These are phyloP conservation scores for Fonsecaea pedrosoi DNA, from an alignment of 2,329 filamentous ascomycete species.

Conservation along the genomic window DNA sequence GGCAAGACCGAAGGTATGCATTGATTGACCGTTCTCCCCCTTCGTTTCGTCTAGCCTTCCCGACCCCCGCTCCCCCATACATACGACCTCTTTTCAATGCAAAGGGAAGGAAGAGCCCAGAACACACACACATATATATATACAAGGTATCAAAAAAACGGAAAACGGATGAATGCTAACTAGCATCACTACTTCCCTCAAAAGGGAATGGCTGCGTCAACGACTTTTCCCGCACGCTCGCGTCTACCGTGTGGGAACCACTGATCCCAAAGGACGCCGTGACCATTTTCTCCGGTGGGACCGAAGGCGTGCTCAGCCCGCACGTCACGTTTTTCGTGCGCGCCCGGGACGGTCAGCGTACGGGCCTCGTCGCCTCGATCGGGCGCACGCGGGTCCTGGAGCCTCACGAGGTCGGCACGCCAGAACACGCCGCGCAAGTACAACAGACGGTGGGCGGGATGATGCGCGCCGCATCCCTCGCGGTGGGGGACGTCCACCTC, in stretches of 20 bases:
- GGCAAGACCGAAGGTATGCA: slow-evolving; percentile 44
- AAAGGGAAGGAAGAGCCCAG: too few relatives aligned
- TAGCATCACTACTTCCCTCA: neutral
- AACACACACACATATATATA: too few relatives aligned
- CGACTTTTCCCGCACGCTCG: slow-evolving; percentile 46
- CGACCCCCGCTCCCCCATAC: too few relatives aligned
- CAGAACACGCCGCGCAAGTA: slow-evolving; percentile 41
- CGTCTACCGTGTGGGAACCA: slow-evolving; percentile 44
- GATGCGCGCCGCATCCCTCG: slow-evolving; percentile 35
- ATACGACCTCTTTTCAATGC: too few relatives aligned
- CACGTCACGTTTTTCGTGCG: slow-evolving; percentile 44
- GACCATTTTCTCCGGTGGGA: slow-evolving; percentile 46
- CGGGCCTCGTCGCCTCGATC: slow-evolving; percentile 41
- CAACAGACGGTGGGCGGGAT: slow-evolving; percentile 35
- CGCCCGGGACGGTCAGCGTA: slow-evolving; percentile 17
- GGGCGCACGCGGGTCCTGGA: slow-evolving; percentile 41
- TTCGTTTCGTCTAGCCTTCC: too few relatives aligned
- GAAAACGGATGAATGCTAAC: slow-evolving; percentile 19
- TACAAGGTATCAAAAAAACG: too few relatives aligned
- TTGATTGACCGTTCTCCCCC: neutral
- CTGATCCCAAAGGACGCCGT: slow-evolving; percentile 42
- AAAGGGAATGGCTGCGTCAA: slow-evolving; percentile 48
- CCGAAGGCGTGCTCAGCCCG: slow-evolving; percentile 45
- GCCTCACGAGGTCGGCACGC: slow-evolving; percentile 44
- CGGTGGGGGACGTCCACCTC: slow-evolving; percentile 39